phyloP scores from a whole-genome alignment of 805 yeast genomes.

The Candida insectorum region DNA sequence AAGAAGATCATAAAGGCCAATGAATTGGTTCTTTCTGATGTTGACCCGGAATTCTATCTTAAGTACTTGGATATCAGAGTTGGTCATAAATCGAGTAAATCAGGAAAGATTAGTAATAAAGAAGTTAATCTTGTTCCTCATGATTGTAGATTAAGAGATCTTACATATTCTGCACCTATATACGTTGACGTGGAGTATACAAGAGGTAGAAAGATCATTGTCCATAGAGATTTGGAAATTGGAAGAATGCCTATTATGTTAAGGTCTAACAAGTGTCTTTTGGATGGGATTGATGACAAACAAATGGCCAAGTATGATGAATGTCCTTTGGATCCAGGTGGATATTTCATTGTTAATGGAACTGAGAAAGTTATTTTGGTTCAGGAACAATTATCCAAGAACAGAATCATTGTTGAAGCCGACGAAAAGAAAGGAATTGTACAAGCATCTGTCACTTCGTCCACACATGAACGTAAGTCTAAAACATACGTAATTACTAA shows the following conservation, averaged over 20 bases:
- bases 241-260: conserved; percentile 99
- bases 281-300: conserved; percentile 71
- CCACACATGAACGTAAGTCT: conserved; percentile 97
- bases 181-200: conserved; percentile 97
- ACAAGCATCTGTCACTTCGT: conserved; percentile 96
- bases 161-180: conserved; percentile 93
- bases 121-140: conserved; percentile 82
- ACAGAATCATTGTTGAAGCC: conserved; percentile 96
- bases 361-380: conserved; percentile 96
- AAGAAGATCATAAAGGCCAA: conserved; percentile 92
- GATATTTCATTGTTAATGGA: conserved; percentile 95
- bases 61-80: conserved; percentile 91
- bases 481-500: conserved; percentile 94
- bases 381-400: conserved; percentile 94
- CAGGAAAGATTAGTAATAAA: conserved; percentile 29
- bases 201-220: conserved; percentile 86
- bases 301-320: conserved; percentile 88
- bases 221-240: conserved; percentile 86
- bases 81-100: conserved; percentile 64
- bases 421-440: conserved; percentile 92
- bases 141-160: conserved; percentile 90
- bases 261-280: conserved; percentile 85
- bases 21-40: conserved; percentile 84
- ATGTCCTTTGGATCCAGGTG: conserved; percentile 98
- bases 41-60: conserved; percentile 93